Base-by-base conservation (phyloP, 495 filamentous ascomycete species). In the Coniosporium apollinis region DNA sequence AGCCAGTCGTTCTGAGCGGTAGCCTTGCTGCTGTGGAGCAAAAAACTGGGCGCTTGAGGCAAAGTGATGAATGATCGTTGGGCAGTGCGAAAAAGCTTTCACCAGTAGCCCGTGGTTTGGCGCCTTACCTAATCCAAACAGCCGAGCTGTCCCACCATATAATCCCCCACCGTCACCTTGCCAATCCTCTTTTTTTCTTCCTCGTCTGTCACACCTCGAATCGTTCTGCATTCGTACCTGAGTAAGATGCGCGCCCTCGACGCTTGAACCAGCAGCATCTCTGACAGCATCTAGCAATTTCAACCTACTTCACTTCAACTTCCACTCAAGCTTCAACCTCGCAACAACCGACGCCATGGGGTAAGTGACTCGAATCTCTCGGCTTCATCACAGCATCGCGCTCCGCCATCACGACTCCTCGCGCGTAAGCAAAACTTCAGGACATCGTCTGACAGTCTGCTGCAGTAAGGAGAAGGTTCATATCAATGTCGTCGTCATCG, bases 401-500 rank as follows among this genome's bases (percentile, higher is more conserved):
- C 38, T 18, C 34, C 35, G 20, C 10, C 24, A 13, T n/a, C 11
- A 10, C 8, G 16, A 42, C 24, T 36, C 24, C 34, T 32, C 30
- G 9, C 10, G 24, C 13, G 24, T 13, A 5, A 33, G 22, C 22
- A 26, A 7, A 25, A 25, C 14, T 6, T 19, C 37, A 37, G 28
- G 28, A 16, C 30, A 33, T 26, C 22, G 9, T 20, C 46, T 50
- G 33, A 51, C 44, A 21, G 26, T 18, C 14, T 33, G 6, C 29
- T 19, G 13, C 33, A 85, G 81, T 74, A 91, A 91, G 69, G 84
- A 91, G 47, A 82, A 82, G 71, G 57, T 59, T 62, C 85, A 94
- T 60, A 75, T 94, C 65, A 94, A 93, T 74, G 81, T 94, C 66
- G 86, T 94, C 64, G 86, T 94, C 69, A 91, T 92, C 70, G 85